Base-by-base conservation (phyloP, 2,329 filamentous ascomycete species). In the Ophiostoma ips region DNA sequence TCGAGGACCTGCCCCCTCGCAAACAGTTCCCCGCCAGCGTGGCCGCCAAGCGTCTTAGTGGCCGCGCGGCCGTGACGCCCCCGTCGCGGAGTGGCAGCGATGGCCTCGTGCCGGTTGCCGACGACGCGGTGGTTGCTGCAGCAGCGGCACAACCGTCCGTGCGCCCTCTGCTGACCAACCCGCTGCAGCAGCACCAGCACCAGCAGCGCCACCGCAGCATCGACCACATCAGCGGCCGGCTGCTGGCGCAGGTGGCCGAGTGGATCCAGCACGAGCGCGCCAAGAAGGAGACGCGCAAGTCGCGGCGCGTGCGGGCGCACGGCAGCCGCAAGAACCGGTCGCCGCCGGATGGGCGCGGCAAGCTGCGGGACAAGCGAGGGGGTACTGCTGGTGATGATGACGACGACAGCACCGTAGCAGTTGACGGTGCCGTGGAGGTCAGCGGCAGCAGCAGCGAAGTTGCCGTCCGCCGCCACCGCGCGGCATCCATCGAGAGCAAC, bases 241-340 rank as follows among this genome's bases (percentile, higher is more conserved):
- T 94, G 8, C 66, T 92, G 28, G 73, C 80, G 18, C 86, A 94
- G 61, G 80, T 95, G 13, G 74, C 77, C 24, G 79, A 86, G 56
- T 96, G 90, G 90, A 68, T 95, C 36, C 79, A 89, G 58, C 77
- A 82, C 46, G 88, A 95, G 66, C 84, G 82, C 60, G 67, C 71
- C 31, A 85, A 83, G 63, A 79, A 79, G 58, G 73, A 75, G 36
- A 65, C 71, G 10, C 71, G 72, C 47, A 78, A 73, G 60, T 64
- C 69, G 60, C 72, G 61, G 57, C 71, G 66, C 63, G 36, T 56
- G 58, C 53, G 50, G 57, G 11, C 49, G 54, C 59, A 60, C 35
- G 68, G 24, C 8, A 8, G 64, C 53, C 69, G 66, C 58, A 71
- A 66, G 61, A 43, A 43, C n/a, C 40, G 40, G 21, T 43, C 12